A percentile compares a stretch with the other conserved stretches of the same genome.
Evolutionary conservation across 768 basidiomycete species (phyloP).

Genomic region (Strobilomyces confusus): DNA sequence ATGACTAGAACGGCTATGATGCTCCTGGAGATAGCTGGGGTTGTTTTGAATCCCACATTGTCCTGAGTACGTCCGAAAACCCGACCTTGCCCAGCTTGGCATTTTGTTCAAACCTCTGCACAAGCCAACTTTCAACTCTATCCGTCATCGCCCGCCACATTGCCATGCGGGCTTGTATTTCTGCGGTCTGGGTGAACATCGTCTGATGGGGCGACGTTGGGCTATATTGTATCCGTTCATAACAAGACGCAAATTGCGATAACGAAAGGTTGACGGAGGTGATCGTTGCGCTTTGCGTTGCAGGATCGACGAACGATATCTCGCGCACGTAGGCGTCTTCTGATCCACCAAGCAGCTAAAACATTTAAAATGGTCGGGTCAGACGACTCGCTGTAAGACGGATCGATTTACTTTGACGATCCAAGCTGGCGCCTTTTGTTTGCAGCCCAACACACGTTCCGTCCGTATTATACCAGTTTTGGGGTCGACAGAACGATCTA

Average conservation of each 20-base stretch:
- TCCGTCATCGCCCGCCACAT: constrained; percentile 81
- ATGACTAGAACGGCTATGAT: constrained; percentile 20
- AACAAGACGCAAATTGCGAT: constrained; percentile 91
- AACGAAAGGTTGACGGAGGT: constrained; percentile 92
- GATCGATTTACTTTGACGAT: constrained; percentile 76
- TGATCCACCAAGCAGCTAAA: constrained; percentile 83
- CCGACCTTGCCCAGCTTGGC: constrained; percentile 85
- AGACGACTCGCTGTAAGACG: constrained; percentile 3
- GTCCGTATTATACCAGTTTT: constrained; percentile 86
- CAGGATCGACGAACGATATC: constrained; percentile 89
- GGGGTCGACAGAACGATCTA: constrained; percentile 81
- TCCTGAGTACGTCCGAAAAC: constrained; percentile 83
- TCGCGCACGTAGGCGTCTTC: constrained; percentile 95
- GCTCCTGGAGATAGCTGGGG: constrained; percentile 32
- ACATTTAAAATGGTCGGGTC: background rate
- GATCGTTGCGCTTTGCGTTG: constrained; percentile 73
- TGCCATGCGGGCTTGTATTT: constrained; percentile 79
- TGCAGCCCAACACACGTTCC: constrained; percentile 85
- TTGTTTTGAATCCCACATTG: constrained; percentile 73
- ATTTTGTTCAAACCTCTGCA: constrained; percentile 88
- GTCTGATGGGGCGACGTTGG: constrained; percentile 66
- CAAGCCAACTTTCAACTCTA: constrained; percentile 79
- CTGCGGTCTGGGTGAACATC: constrained; percentile 83
- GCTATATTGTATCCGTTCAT: constrained; percentile 84
- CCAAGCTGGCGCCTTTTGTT: constrained; percentile 90